These are phyloP conservation scores for Platanthera zijinensis DNA, from an alignment of 106 monocot genomes.

Conservation along the genomic window DNA sequence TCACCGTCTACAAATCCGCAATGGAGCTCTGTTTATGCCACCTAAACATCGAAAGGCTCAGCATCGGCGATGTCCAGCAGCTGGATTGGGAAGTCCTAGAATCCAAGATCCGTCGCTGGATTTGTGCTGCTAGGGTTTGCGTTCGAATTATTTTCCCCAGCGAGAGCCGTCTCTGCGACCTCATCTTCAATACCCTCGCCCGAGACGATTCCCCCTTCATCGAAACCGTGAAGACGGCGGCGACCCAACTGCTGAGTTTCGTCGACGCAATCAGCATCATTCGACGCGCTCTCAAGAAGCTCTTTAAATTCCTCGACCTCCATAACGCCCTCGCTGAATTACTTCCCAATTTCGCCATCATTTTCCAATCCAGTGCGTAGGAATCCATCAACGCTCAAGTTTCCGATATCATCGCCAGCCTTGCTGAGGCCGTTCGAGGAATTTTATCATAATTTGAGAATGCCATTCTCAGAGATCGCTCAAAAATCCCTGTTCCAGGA, in stretches of 20 bases:
- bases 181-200: constrained; percentile 26
- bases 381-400: constrained; percentile 56
- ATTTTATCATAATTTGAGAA: constrained; percentile 94
- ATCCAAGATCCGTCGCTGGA: constrained; percentile 74
- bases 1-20: constrained; percentile 50
- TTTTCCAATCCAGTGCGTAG: constrained; percentile 33
- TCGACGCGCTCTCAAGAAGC: constrained; percentile 57
- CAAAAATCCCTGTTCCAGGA: constrained; percentile 57
- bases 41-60: constrained; percentile 75
- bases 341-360: constrained; percentile 36
- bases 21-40: constrained; percentile 49
- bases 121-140: constrained; percentile 49
- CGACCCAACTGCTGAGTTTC: constrained; percentile 55
- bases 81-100: constrained; percentile 57
- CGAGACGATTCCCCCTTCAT: constrained; percentile 42
- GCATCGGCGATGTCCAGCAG: constrained; percentile 68
- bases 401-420: constrained; percentile 51
- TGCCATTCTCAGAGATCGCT: constrained; percentile 61
- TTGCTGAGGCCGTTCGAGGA: constrained; percentile 77
- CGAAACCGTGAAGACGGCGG: constrained; percentile 49
- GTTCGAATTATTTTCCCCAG: constrained; percentile 65
- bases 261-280: constrained; percentile 67
- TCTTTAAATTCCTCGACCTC: constrained; percentile 69
- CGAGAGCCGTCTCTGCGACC: constrained; percentile 44
- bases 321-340: constrained; percentile 54